These are phyloP conservation scores for Telopea speciosissima DNA, from an alignment of 177 flowering plant genomes.

Conservation along the genomic window DNA sequence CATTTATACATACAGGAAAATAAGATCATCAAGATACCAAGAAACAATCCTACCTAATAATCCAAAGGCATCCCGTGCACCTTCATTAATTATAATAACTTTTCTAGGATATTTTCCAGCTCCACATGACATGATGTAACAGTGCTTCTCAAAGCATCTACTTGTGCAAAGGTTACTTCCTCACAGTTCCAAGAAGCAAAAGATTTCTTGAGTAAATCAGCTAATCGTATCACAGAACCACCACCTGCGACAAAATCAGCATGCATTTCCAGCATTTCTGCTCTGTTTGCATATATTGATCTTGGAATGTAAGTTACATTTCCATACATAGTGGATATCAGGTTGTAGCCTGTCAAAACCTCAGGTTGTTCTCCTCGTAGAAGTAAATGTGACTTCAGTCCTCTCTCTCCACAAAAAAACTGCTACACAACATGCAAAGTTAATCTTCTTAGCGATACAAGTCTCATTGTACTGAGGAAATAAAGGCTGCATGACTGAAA, in stretches of 20 bases:
- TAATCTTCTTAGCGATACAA: conserved; percentile 10
- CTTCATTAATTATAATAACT: conserved; percentile 72
- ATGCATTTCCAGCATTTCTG: conserved; percentile 59
- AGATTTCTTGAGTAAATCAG: conserved; percentile 39
- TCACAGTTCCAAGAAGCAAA: conserved; percentile 11
- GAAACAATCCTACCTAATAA: conserved; percentile 48
- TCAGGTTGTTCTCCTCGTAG: conserved; percentile 90
- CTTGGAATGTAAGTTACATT: conserved; percentile 67
- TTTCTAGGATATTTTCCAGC: conserved; percentile 26
- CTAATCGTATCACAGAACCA: conserved; percentile 44
- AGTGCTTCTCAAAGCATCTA: conserved; percentile 12
- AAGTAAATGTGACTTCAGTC: conserved; percentile 78
- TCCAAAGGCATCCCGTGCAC: conserved; percentile 76
- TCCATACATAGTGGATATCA: conserved; percentile 73
- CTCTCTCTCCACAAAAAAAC: conserved; percentile 92
- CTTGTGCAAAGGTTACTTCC: conserved; percentile 13
- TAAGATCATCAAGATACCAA: conserved; percentile 1
- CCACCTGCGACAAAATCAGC: conserved; percentile 63
- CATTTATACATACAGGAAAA: neutral
- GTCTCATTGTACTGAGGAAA: conserved; percentile 3
- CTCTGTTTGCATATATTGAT: conserved; percentile 69
- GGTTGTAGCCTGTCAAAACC: conserved; percentile 72
- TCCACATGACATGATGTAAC: neutral
- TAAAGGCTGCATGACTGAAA: neutral
- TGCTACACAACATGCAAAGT: conserved; percentile 43